These are phyloP conservation scores for Fusarium coffeatum DNA, from an alignment of 2,329 filamentous ascomycete species.

Conservation along the genomic window DNA sequence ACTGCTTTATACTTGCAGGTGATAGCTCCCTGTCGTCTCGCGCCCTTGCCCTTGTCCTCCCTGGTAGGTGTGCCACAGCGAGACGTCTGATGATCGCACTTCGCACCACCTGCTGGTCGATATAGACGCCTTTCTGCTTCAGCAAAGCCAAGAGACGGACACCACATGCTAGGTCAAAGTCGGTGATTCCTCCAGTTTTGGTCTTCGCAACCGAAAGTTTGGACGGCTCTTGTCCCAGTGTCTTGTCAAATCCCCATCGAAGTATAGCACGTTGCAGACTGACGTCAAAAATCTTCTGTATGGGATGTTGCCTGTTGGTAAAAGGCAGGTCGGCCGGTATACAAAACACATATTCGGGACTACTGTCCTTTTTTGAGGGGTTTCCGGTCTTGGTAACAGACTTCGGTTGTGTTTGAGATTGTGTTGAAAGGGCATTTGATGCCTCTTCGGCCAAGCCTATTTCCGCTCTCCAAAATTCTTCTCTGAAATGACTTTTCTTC, in stretches of 20 bases:
- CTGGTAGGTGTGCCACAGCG: slow-evolving; percentile 46
- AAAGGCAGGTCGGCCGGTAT: slow-evolving; percentile 57
- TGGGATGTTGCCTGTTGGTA: slow-evolving; percentile 57
- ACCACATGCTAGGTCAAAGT: slow-evolving; percentile 53
- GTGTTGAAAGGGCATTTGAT: not conserved
- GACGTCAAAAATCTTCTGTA: slow-evolving; percentile 59
- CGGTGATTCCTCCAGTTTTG: slow-evolving; percentile 26
- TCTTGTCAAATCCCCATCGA: slow-evolving; percentile 59
- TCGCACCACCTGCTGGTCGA: slow-evolving; percentile 50
- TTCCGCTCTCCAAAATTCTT: slow-evolving; percentile 42
- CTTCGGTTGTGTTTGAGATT: not conserved
- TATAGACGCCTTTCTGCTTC: slow-evolving; percentile 51
- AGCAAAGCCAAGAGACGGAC: slow-evolving; percentile 52
- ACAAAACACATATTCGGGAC: slow-evolving; percentile 20
- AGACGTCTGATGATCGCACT: slow-evolving; percentile 48
- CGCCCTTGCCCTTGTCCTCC: slow-evolving; percentile 43
- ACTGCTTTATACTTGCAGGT: slow-evolving; percentile 45
- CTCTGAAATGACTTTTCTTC: slow-evolving; percentile 32
- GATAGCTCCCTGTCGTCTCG: slow-evolving; percentile 51
- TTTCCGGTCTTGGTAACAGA: not conserved
- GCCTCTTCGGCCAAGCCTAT: slow-evolving; percentile 29
- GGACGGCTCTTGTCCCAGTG: slow-evolving; percentile 42
- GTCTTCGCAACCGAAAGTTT: slow-evolving; percentile 18
- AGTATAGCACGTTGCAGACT: slow-evolving; percentile 55
- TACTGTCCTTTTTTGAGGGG: slow-evolving; percentile 1